Conservation (phyloP, 805 yeast species). For the Blastobotrys peoriensis region DNA sequence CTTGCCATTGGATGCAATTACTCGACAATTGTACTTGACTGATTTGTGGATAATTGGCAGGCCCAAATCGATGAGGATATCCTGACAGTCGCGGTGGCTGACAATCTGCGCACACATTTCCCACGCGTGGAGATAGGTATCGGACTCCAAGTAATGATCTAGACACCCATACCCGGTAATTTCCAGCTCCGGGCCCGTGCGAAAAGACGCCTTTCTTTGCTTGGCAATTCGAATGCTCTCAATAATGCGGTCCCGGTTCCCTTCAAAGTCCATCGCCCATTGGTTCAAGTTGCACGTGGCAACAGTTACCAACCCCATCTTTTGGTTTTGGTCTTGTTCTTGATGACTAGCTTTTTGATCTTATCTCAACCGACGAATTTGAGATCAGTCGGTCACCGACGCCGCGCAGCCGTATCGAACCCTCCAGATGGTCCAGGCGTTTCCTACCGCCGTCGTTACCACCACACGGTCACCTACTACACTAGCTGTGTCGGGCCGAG, state of each 20-base stretch:
- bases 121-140: slow-evolving; percentile 87
- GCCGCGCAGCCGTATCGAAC: no score
- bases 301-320: slow-evolving; percentile 80
- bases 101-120: slow-evolving; percentile 83
- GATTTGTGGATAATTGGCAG: slow-evolving; percentile 88
- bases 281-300: slow-evolving; percentile 95
- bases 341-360: no score
- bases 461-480: no score
- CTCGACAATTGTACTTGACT: slow-evolving; percentile 86
- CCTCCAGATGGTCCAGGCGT: no score
- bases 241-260: slow-evolving; percentile 86
- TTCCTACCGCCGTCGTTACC: no score
- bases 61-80: slow-evolving; percentile 82
- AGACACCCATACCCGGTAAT: slow-evolving; percentile 69
- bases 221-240: slow-evolving; percentile 78
- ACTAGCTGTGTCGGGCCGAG: no score
- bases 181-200: slow-evolving; percentile 98
- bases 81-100: slow-evolving; percentile 59
- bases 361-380: no score
- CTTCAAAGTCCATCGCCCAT: slow-evolving; percentile 98
- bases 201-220: slow-evolving; percentile 60
- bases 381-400: no score
- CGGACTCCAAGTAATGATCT: slow-evolving; percentile 91
- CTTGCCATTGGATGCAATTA: slow-evolving; percentile 71
- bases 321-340: no score